phyloP scores from a whole-genome alignment of 2,329 filamentous ascomycete species.

The Hawksworthiomyces lignivorus region DNA sequence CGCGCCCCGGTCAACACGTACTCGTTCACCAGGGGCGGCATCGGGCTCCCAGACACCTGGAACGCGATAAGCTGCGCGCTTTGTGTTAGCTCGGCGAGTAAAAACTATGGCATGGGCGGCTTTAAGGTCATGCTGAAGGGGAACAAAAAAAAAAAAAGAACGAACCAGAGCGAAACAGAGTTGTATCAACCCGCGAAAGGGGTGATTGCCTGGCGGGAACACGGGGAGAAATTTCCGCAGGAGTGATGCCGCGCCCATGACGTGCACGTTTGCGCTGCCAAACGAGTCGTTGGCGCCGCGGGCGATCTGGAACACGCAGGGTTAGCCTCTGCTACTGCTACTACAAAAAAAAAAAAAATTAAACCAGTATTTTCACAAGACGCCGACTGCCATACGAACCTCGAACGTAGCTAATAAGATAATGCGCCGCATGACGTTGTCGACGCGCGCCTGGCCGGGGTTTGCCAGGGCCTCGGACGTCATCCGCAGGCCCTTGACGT shows the following conservation, averaged over 20 bases:
- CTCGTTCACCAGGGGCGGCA: conserved; percentile 36
- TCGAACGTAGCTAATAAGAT: conserved; percentile 55
- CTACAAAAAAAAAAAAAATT: not conserved
- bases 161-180: conserved; percentile 48
- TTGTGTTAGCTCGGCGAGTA: not conserved
- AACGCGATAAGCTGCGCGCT: conserved; percentile 33
- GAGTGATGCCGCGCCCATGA: conserved; percentile 53
- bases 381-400: too few species aligned
- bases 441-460: conserved; percentile 25
- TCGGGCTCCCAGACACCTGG: conserved; percentile 28
- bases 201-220: conserved; percentile 29
- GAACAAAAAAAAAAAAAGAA: conserved; percentile 7
- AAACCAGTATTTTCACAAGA: too few species aligned
- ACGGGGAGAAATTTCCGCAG: conserved; percentile 39
- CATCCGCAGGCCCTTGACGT: conserved; percentile 44
- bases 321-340: not conserved
- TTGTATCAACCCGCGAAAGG: conserved; percentile 45
- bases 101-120: too few species aligned
- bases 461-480: conserved; percentile 34
- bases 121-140: too few species aligned
- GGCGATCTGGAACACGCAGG: conserved; percentile 29
- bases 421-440: conserved; percentile 43
- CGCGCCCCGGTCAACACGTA: conserved; percentile 30
- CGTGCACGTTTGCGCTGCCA: conserved; percentile 47
- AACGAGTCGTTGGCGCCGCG: conserved; percentile 39